Evolutionary conservation across 1,284 basidiomycete species (phyloP).

Genomic region (Cryptococcus sp.): DNA sequence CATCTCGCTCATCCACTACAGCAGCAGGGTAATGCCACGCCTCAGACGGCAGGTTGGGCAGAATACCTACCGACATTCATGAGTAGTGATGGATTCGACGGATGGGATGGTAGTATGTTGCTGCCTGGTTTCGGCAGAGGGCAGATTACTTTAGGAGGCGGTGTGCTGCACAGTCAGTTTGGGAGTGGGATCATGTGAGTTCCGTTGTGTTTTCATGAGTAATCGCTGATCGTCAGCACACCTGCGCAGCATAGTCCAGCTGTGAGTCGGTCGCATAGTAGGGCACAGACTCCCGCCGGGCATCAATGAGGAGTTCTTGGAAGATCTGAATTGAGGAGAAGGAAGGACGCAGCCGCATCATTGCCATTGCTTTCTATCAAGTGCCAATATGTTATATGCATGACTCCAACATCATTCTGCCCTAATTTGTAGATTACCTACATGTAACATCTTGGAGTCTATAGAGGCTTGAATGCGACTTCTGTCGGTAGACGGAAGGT

Average conservation of each 20-base stretch:
- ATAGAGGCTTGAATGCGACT: slow-evolving; percentile 40
- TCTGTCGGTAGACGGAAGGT: slow-evolving; percentile 73
- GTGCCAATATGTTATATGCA: neutral
- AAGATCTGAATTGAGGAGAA: too few species aligned
- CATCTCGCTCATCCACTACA: neutral
- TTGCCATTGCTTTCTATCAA: too few species aligned
- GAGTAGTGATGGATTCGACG: slow-evolving; percentile 44
- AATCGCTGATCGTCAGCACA: slow-evolving; percentile 21
- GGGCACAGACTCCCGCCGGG: slow-evolving; percentile 23
- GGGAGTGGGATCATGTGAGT: slow-evolving; percentile 49
- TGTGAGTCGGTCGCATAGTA: slow-evolving; percentile 23
- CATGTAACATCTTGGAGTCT: neutral
- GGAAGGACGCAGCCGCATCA: too few species aligned
- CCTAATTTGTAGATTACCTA: neutral
- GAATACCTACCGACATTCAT: slow-evolving; percentile 45
- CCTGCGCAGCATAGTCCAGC: slow-evolving; percentile 33
- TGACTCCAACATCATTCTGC: neutral
- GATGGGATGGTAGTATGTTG: slow-evolving; percentile 47
- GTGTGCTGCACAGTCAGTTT: slow-evolving; percentile 45
- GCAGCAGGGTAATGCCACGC: slow-evolving; percentile 11
- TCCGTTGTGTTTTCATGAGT: neutral
- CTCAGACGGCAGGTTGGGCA: slow-evolving; percentile 35
- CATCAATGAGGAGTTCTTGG: neutral
- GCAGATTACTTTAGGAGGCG: slow-evolving; percentile 46
- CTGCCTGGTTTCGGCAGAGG: slow-evolving; percentile 46